These are phyloP conservation scores for Emmonsiellopsis sp. DNA, from an alignment of 2,329 filamentous ascomycete genomes.

Conservation along the genomic window DNA sequence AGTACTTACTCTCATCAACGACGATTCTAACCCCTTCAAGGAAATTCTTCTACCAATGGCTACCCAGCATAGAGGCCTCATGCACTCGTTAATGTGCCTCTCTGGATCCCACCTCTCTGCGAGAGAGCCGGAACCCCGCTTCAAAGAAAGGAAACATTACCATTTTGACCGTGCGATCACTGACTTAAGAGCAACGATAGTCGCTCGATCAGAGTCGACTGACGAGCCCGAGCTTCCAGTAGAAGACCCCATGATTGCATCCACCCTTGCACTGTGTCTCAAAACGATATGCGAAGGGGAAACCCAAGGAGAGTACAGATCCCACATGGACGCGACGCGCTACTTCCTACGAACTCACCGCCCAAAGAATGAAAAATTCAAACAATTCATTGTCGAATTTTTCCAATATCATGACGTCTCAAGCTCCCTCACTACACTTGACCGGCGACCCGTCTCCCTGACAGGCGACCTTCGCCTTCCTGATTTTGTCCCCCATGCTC, in stretches of 20 bases:
- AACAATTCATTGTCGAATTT: slow-evolving; percentile 63
- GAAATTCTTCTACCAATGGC: slow-evolving; percentile 76
- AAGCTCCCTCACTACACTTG: slow-evolving; percentile 47
- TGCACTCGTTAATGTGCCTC: slow-evolving; percentile 82
- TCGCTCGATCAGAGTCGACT: slow-evolving; percentile 14
- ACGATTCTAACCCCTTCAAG: slow-evolving; percentile 75
- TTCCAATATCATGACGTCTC: slow-evolving; percentile 71
- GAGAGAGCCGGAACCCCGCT: slow-evolving; percentile 39
- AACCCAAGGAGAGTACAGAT: slow-evolving; percentile 60
- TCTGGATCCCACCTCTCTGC: slow-evolving; percentile 65
- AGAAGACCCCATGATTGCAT: slow-evolving; percentile 52
- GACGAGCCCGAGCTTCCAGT: slow-evolving; percentile 30
- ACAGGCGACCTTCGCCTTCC: slow-evolving; percentile 45
- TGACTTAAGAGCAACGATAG: slow-evolving; percentile 32
- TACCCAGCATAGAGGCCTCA: slow-evolving; percentile 66
- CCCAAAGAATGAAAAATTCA: slow-evolving; percentile 58
- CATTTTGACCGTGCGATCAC: slow-evolving; percentile 40
- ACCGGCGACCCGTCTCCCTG: slow-evolving; percentile 44
- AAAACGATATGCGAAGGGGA: slow-evolving; percentile 53
- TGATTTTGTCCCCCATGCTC: slow-evolving; percentile 44
- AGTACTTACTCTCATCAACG: slow-evolving; percentile 71
- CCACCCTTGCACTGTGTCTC: slow-evolving; percentile 50
- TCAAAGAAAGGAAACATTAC: slow-evolving; percentile 45
- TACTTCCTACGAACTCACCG: slow-evolving; percentile 54
- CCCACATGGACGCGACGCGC: slow-evolving; percentile 68